Evolutionary conservation across 805 yeast genomes (phyloP).

Genomic region (Monosporozyma aerobia): DNA sequence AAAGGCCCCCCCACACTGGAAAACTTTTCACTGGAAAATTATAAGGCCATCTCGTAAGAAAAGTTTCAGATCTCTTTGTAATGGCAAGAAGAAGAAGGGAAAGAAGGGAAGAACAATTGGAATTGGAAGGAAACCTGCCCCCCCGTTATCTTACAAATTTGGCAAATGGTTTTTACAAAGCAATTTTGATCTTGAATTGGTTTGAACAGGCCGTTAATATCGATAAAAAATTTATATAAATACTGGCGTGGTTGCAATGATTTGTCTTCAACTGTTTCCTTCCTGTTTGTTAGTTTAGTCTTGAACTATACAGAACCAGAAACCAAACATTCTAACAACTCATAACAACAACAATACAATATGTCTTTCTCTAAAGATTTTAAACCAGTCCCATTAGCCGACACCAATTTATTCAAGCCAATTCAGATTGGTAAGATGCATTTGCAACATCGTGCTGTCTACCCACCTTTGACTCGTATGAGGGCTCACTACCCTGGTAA

Average conservation of each 20-base stretch:
- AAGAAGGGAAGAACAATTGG: too few species aligned
- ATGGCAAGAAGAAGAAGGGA: too few species aligned
- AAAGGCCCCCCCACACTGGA: too few species aligned
- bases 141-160: too few species aligned
- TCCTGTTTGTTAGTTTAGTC: not conserved
- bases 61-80: too few species aligned
- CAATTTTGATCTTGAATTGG: too few species aligned
- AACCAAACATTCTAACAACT: not conserved
- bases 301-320: not conserved
- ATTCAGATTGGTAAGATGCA: conserved; percentile 34
- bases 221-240: too few species aligned
- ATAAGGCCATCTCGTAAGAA: too few species aligned
- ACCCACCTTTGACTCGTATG: conserved; percentile 39
- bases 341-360: not conserved
- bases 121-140: too few species aligned
- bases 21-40: too few species aligned
- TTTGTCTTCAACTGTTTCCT: not conserved
- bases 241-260: too few species aligned
- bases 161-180: not conserved
- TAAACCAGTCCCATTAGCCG: conserved; percentile 23
- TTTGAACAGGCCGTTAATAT: too few species aligned
- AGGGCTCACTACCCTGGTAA: conserved; percentile 29
- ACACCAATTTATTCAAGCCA: conserved; percentile 36
- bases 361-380: conserved; percentile 21
- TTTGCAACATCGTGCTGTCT: conserved; percentile 28